Conservation (phyloP, 208 protist species). For the Sergeia podlipaevii region DNA sequence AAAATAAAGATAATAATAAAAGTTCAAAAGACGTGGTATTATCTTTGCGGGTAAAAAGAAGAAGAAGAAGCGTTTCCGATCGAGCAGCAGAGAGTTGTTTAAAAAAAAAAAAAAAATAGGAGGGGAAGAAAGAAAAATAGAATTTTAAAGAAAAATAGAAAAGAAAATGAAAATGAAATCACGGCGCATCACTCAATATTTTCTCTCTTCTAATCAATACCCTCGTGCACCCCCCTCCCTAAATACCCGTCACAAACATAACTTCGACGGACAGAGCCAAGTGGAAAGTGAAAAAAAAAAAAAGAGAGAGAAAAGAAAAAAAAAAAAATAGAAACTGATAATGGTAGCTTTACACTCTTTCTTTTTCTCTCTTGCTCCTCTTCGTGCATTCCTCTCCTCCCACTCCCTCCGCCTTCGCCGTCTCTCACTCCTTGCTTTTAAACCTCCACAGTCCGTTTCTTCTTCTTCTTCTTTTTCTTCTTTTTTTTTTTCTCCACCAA, state of each 20-base stretch:
- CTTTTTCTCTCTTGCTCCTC: too few species aligned
- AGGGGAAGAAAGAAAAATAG: neutral
- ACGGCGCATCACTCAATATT: too few species aligned
- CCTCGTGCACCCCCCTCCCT: constrained; percentile 1
- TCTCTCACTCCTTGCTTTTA: too few species aligned
- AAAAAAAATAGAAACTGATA: constrained; percentile 8
- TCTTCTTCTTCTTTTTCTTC: too few species aligned
- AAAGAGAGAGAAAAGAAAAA: constrained; percentile 5
- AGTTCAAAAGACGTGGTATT: neutral
- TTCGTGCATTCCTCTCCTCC: too few species aligned
- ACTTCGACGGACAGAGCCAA: neutral
- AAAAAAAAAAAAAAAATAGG: constrained; percentile 1
- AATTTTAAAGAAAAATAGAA: neutral
- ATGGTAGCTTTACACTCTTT: too few species aligned
- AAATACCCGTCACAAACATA: too few species aligned
- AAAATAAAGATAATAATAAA: neutral
- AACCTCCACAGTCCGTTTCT: too few species aligned
- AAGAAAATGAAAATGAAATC: constrained; percentile 7
- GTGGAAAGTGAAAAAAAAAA: constrained; percentile 1
- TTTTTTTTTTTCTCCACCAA: constrained; percentile 19
- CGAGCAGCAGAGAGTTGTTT: neutral
- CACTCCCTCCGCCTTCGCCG: too few species aligned
- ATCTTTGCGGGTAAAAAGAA: too few species aligned
- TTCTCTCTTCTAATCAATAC: too few species aligned
- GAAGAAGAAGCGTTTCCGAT: neutral